Base-by-base conservation (phyloP, 2,329 filamentous ascomycete species). In the Chaetomiaceae sp. region DNA sequence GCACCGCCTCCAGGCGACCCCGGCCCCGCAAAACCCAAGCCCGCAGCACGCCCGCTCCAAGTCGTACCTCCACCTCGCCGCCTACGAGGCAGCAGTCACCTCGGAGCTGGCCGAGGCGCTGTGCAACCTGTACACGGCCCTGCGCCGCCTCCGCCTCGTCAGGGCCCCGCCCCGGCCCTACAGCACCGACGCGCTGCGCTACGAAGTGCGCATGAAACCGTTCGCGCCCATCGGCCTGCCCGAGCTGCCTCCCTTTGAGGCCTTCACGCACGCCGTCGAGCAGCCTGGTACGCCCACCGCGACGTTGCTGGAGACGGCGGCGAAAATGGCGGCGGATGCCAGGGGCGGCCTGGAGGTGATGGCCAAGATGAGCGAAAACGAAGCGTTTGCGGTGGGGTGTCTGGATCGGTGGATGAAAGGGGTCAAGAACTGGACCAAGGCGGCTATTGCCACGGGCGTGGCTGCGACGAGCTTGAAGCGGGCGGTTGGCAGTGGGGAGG, bases 181-280 rank as follows among this genome's bases (percentile, higher is more conserved):
- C 66, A 81, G 84, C 52, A 80, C 79, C 14, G 80, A 87, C 53
- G 70, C 75, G 29, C 72, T 90, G 4, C 83, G 89, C 11, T 91
- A 94, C 67, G 87, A 94, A 60, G 72, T 95, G 9, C 86, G 91
- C 54, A 94, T 95, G 89, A 88, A 87, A 63, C 89, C 90, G 0
- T 96, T 95, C 64, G 74, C 85, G 1, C 67, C 73, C 7, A 79
- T 95, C 51, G 78, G 80, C 9, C 75, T 89, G 2, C 87, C 89
- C 0, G 79, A 82, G 54, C 74, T 89, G 11, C 83, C 87, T 0
- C 71, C 79, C 0, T 86, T 81, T 57, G 79, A 82, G 6, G 79
- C 84, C 13, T 89, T 87, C 56, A 61, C 67, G 8, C 59, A 61
- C 5, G 72, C 74, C n/a, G 70, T 71, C 5, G 60, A 58, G 18